Conservation (phyloP, 768 basidiomycete species). For the Phlebiopsis gigantea region DNA sequence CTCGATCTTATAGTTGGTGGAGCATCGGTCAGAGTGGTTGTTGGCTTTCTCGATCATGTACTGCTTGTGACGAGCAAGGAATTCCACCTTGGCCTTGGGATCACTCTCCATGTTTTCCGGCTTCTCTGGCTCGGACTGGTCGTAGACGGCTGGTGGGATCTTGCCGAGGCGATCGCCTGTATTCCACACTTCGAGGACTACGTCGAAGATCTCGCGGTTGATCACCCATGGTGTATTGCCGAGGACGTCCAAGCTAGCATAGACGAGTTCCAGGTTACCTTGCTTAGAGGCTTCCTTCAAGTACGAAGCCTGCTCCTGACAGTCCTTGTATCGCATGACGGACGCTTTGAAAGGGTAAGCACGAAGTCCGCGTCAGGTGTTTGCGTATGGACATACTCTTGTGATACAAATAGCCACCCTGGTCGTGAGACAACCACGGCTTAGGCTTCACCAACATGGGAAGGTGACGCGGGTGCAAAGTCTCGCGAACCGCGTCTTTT, state of each 20-base stretch:
- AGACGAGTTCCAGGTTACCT: conserved; percentile 80
- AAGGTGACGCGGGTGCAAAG: conserved; percentile 87
- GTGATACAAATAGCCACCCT: conserved; percentile 83
- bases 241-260: conserved; percentile 84
- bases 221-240: conserved; percentile 88
- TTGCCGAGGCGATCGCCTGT: conserved; percentile 76
- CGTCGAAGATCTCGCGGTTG: conserved; percentile 60
- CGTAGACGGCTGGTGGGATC: conserved; percentile 70
- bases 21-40: conserved; percentile 90
- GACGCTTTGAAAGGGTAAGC: conserved; percentile 33
- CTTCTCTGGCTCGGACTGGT: conserved; percentile 58
- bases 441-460: conserved; percentile 93
- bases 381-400: conserved; percentile 41
- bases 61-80: conserved; percentile 48
- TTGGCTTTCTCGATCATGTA: conserved; percentile 60
- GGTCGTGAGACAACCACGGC: conserved; percentile 73
- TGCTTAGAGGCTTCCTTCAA: conserved; percentile 66
- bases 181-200: conserved; percentile 71
- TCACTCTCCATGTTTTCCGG: conserved; percentile 44
- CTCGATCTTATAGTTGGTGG: conserved; percentile 94
- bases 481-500: conserved; percentile 61
- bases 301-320: conserved; percentile 75
- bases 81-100: conserved; percentile 49
- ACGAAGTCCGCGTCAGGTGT: neutral
- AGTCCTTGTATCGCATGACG: conserved; percentile 93